phyloP scores from a whole-genome alignment of 495 filamentous ascomycete species.

The Chaetomium tenue region DNA sequence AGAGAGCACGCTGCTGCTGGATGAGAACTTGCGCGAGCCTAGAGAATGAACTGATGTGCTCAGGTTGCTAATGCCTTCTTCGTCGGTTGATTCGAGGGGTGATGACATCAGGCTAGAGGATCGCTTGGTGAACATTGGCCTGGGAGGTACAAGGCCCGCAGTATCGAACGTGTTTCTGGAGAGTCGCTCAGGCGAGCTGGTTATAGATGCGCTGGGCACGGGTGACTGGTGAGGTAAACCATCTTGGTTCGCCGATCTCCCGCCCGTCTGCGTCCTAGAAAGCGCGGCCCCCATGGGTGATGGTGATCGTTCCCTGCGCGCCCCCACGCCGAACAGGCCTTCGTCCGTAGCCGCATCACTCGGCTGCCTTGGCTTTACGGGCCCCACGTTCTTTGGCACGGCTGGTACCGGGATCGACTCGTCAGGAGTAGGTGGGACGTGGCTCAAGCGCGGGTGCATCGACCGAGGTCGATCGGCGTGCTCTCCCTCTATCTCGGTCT shows the following conservation, averaged over 20 bases:
- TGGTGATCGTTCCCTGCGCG: slow-evolving; percentile 48
- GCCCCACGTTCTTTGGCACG: slow-evolving; percentile 34
- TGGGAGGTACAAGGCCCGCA: slow-evolving; percentile 42
- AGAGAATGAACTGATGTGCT: slow-evolving; percentile 48
- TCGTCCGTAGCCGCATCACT: slow-evolving; percentile 34
- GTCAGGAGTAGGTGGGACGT: slow-evolving; percentile 55
- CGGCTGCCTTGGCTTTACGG: slow-evolving; percentile 31
- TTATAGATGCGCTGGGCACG: slow-evolving; percentile 22
- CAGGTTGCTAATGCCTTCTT: slow-evolving; percentile 38
- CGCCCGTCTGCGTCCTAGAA: slow-evolving; percentile 22
- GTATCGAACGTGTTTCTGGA: slow-evolving; percentile 44
- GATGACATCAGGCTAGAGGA: slow-evolving; percentile 51
- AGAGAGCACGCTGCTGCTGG: slow-evolving; percentile 62
- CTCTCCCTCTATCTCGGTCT: slow-evolving; percentile 60
- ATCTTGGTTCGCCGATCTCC: slow-evolving; percentile 27
- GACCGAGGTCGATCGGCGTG: slow-evolving; percentile 59
- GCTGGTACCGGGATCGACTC: slow-evolving; percentile 46
- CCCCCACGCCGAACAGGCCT: slow-evolving; percentile 42
- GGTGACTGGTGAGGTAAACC: slow-evolving; percentile 27
- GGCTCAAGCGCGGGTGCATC: slow-evolving; percentile 70
- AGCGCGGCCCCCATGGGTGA: slow-evolving; percentile 31
- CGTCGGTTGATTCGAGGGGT: slow-evolving; percentile 39
- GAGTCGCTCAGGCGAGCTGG: slow-evolving; percentile 42
- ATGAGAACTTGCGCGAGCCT: slow-evolving; percentile 58
- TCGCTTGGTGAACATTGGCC: slow-evolving; percentile 47